Evolutionary conservation across 345 rosid genomes (phyloP).

Genomic region (Physaria fendleri): DNA sequence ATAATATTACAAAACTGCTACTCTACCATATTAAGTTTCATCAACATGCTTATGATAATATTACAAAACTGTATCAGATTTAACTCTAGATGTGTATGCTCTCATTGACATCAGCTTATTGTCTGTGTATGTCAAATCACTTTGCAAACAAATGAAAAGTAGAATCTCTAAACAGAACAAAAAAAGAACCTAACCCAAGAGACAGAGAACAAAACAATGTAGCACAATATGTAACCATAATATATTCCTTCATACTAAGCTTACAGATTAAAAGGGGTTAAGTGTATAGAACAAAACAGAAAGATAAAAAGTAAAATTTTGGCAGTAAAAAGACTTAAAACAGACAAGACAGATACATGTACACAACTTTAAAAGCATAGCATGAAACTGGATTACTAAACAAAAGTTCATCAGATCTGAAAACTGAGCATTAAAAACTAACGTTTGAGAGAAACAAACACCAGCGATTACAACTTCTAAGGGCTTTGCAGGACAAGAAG

Average conservation of each 20-base stretch:
- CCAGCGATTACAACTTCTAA: conserved; percentile 84
- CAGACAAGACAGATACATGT: neutral
- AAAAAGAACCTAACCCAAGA: neutral
- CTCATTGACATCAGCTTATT: neutral
- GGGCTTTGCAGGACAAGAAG: conserved; percentile 64
- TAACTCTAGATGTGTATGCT: neutral
- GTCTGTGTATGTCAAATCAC: neutral
- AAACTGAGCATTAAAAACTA: neutral
- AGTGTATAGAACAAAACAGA: neutral
- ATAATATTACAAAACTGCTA: too few species aligned
- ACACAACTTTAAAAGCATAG: neutral
- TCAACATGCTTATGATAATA: neutral
- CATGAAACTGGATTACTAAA: neutral
- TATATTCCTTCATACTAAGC: neutral
- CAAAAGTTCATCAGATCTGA: neutral
- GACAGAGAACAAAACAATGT: neutral
- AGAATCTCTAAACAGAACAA: neutral
- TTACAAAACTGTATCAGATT: too few species aligned
- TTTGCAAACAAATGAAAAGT: neutral
- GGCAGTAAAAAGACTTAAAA: neutral
- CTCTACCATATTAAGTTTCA: neutral
- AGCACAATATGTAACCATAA: neutral
- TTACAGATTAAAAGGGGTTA: neutral
- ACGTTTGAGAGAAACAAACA: conserved; percentile 49
- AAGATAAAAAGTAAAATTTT: neutral